A percentile compares a stretch with the other conserved stretches of the same genome.
phyloP scores from a whole-genome alignment of 2,329 filamentous ascomycete species.

The Colletotrichum spinosum region DNA sequence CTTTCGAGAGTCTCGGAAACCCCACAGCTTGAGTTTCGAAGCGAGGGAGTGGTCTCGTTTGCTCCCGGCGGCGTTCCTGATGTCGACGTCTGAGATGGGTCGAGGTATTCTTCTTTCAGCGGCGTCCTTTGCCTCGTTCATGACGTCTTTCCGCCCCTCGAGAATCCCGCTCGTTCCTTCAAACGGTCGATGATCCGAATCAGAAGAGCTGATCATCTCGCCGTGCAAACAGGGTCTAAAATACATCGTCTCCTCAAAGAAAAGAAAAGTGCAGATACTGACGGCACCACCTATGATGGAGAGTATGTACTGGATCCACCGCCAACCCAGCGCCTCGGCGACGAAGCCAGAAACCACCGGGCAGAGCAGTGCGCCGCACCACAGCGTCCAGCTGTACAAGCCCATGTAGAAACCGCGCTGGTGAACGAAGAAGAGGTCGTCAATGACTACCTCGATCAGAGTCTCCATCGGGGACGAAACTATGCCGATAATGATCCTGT shows the following conservation, averaged over 20 bases:
- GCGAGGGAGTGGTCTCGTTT: not conserved
- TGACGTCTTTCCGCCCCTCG: not conserved
- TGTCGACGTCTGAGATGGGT: not conserved
- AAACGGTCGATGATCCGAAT: not conserved
- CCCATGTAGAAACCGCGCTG: slow-evolving; percentile 43
- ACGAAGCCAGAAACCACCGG: slow-evolving; percentile 41
- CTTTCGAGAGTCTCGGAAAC: not conserved
- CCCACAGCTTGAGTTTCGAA: slow-evolving; percentile 5
- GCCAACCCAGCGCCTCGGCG: slow-evolving; percentile 40
- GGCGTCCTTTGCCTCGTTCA: not conserved
- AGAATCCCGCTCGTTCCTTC: not conserved
- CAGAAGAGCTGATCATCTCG: not conserved
- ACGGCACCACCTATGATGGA: slow-evolving; percentile 36
- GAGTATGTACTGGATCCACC: slow-evolving; percentile 42
- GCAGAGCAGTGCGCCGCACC: slow-evolving; percentile 42
- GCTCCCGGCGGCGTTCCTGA: not conserved
- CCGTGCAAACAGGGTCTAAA: slow-evolving; percentile 29
- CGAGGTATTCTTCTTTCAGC: not conserved
- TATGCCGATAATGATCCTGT: slow-evolving; percentile 41
- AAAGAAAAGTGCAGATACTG: slow-evolving; percentile 38
- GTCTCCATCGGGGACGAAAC: slow-evolving; percentile 41
- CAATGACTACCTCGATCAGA: slow-evolving; percentile 41
- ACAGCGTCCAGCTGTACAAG: slow-evolving; percentile 41
- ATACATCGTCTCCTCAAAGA: slow-evolving; percentile 44
- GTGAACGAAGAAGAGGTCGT: slow-evolving; percentile 41